Evolutionary conservation across 2,329 filamentous ascomycete genomes (phyloP).

Genomic region (Claviceps purpurea): DNA sequence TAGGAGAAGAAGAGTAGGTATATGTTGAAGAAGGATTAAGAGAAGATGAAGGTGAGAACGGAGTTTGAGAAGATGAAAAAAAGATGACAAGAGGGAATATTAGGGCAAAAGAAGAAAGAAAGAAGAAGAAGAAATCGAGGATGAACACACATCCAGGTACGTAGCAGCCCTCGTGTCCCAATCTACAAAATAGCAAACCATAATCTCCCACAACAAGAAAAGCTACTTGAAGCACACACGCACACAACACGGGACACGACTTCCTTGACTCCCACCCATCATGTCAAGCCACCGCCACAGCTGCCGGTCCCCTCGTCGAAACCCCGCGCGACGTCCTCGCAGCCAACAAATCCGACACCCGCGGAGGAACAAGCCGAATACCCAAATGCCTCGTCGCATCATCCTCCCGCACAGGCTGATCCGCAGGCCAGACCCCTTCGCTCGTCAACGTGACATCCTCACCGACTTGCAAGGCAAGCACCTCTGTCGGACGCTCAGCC

Average conservation of each 20-base stretch:
- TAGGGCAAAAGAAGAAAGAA: background rate
- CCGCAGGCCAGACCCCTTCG: constrained; percentile 22
- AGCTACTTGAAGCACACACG: too few species aligned
- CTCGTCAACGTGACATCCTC: constrained; percentile 29
- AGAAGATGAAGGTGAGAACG: background rate
- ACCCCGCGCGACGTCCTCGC: background rate
- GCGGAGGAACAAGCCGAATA: constrained; percentile 1
- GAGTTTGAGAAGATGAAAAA: background rate
- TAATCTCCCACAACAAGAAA: too few species aligned
- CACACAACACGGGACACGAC: too few species aligned
- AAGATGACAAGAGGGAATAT: background rate
- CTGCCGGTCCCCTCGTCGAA: background rate
- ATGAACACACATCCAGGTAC: too few species aligned
- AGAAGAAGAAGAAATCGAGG: background rate
- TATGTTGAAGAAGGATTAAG: background rate
- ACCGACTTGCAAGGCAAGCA: constrained; percentile 27
- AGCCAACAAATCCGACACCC: background rate
- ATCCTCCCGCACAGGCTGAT: background rate
- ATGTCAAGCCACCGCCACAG: background rate
- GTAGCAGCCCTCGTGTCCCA: too few species aligned
- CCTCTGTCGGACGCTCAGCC: constrained; percentile 20
- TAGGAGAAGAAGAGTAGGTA: background rate
- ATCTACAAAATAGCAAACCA: too few species aligned
- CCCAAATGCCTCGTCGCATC: background rate
- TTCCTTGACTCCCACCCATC: too few species aligned